Evolutionary conservation across 768 basidiomycete species (phyloP).

Genomic region (Kwoniella sp.): DNA sequence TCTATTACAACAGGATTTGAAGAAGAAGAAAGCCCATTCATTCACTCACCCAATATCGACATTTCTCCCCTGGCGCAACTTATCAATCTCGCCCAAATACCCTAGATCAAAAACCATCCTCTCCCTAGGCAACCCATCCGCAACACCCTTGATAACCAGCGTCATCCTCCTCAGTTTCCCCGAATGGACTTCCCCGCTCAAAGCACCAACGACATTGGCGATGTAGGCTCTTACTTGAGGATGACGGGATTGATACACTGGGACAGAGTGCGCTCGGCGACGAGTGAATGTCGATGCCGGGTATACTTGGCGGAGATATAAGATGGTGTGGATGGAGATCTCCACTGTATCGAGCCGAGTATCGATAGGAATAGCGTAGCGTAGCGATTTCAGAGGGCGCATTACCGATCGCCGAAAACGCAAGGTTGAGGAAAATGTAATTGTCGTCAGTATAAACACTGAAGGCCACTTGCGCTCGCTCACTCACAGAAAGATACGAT

Average conservation of each 20-base stretch:
- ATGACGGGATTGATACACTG: constrained; percentile 89
- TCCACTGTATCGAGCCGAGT: constrained; percentile 67
- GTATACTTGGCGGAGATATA: constrained; percentile 88
- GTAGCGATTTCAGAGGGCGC: too few species aligned
- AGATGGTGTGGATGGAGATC: constrained; percentile 86
- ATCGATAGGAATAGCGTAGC: too few species aligned
- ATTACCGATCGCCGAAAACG: too few species aligned
- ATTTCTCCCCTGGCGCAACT: constrained; percentile 27
- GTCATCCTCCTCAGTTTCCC: constrained; percentile 67
- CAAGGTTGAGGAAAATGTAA: too few species aligned
- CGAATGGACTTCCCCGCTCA: constrained; percentile 71
- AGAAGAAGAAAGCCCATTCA: neutral
- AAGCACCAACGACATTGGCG: constrained; percentile 79
- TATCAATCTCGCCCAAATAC: constrained; percentile 61
- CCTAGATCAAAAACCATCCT: constrained; percentile 86
- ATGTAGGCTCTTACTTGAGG: constrained; percentile 86
- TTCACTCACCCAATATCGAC: constrained; percentile 31
- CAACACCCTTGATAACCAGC: constrained; percentile 75
- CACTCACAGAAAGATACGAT: constrained; percentile 49
- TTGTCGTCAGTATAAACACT: too few species aligned
- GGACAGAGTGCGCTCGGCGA: constrained; percentile 83
- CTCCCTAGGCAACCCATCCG: constrained; percentile 78
- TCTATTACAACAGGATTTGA: too few species aligned
- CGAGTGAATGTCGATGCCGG: constrained; percentile 84
- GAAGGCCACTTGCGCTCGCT: neutral